Evolutionary conservation across 345 rosid genomes (phyloP).

Genomic region (Xanthoceras sorbifolium): DNA sequence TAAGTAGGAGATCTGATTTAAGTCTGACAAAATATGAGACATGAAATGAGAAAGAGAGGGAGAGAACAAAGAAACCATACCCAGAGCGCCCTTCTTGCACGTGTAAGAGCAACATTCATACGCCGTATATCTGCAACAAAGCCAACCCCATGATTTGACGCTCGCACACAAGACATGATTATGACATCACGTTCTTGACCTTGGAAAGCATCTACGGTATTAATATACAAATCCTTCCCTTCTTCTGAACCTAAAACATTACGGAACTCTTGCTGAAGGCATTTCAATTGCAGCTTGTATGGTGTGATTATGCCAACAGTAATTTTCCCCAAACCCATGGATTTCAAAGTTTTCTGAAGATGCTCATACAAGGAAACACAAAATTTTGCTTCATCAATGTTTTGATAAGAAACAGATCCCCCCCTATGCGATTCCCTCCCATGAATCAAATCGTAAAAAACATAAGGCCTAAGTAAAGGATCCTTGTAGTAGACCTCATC

Average conservation of each 20-base stretch:
- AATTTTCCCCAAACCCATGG: slow-evolving; percentile 65
- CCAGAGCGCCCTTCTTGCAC: slow-evolving; percentile 97
- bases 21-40: background rate
- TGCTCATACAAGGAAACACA: slow-evolving; percentile 90
- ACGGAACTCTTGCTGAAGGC: slow-evolving; percentile 87
- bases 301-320: slow-evolving; percentile 96
- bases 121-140: slow-evolving; percentile 96
- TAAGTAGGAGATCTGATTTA: background rate
- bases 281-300: slow-evolving; percentile 94
- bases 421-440: slow-evolving; percentile 98
- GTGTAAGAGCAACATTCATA: slow-evolving; percentile 99
- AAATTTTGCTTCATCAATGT: slow-evolving; percentile 87
- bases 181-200: slow-evolving; percentile 99
- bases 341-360: slow-evolving; percentile 77
- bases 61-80: slow-evolving; percentile 42
- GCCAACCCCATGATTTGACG: slow-evolving; percentile 93
- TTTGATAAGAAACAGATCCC: slow-evolving; percentile 96
- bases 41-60: background rate
- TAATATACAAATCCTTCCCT: slow-evolving; percentile 90
- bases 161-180: slow-evolving; percentile 99
- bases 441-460: slow-evolving; percentile 83
- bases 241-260: slow-evolving; percentile 80
- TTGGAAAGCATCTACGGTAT: slow-evolving; percentile 98
- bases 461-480: slow-evolving; percentile 81
- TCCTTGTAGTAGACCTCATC: slow-evolving; percentile 90